phyloP scores from a whole-genome alignment of 129 eudicot species.

The Glebionis coronaria region DNA sequence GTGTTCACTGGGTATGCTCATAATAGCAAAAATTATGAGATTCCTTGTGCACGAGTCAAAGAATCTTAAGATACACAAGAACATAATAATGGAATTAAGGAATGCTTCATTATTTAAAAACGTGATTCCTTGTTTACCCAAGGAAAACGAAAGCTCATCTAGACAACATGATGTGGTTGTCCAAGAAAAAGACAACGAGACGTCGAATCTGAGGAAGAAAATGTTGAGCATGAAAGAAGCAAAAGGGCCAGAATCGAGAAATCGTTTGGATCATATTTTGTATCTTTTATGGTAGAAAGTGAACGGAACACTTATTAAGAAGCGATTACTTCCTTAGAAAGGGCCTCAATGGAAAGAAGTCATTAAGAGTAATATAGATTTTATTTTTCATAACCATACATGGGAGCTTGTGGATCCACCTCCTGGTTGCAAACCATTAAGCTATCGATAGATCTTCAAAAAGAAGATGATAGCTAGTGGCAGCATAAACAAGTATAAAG shows the following conservation, averaged over 20 bases:
- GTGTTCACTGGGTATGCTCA: not conserved
- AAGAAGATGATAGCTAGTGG: not conserved
- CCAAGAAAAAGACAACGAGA: no score
- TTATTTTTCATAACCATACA: no score
- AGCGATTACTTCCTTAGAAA: no score
- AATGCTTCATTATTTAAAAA: no score
- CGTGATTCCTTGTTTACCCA: no score
- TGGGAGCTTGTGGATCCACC: no score
- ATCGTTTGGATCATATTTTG: not conserved
- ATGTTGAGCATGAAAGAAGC: not conserved
- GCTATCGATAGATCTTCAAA: not conserved
- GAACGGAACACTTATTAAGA: no score
- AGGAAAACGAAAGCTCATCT: no score
- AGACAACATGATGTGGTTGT: not conserved
- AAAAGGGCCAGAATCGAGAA: no score
- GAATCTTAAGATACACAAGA: not conserved
- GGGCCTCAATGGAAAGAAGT: no score
- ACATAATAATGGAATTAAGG: not conserved
- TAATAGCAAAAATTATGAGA: not conserved
- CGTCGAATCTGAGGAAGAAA: not conserved
- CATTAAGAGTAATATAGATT: no score
- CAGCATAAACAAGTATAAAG: not conserved
- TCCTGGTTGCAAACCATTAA: not conserved
- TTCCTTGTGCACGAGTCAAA: not conserved
- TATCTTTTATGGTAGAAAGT: not conserved